phyloP scores from a whole-genome alignment of 352 stramenopile genomes.

The Pythium brassicae region DNA sequence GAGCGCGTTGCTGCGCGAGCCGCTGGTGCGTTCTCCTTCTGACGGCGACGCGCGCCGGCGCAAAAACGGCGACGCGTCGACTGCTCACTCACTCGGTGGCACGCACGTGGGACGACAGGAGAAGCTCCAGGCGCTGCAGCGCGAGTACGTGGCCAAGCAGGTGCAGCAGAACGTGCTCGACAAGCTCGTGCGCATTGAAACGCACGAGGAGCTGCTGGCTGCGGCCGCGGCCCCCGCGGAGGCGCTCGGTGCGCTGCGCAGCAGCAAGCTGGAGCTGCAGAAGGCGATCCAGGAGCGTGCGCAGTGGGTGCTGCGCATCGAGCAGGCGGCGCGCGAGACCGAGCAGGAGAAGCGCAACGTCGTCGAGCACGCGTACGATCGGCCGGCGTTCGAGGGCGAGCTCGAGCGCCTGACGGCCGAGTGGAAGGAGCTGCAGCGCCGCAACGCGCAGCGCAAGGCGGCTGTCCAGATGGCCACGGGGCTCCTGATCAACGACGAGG shows the following conservation, averaged over 20 bases:
- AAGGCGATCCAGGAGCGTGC: conserved; percentile 36
- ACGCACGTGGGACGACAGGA: conserved; percentile 20
- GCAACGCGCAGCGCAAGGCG: conserved; percentile 67
- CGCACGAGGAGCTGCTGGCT: conserved; percentile 32
- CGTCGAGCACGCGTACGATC: conserved; percentile 29
- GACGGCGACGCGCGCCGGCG: too few species aligned
- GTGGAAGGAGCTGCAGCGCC: conserved; percentile 72
- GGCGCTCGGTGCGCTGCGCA: conserved; percentile 23
- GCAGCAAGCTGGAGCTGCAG: conserved; percentile 42
- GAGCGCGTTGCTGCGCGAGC: conserved; percentile 22
- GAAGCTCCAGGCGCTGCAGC: conserved; percentile 37
- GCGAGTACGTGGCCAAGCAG: conserved; percentile 56
- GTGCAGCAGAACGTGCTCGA: conserved; percentile 71
- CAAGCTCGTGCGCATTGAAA: conserved; percentile 60
- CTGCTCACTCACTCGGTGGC: background rate
- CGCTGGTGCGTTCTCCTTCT: conserved; percentile 17
- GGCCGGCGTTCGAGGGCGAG: conserved; percentile 41
- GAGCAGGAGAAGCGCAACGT: conserved; percentile 49
- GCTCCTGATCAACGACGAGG: conserved; percentile 75
- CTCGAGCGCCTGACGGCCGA: conserved; percentile 41
- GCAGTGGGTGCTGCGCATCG: conserved; percentile 33
- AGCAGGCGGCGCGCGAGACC: conserved; percentile 35
- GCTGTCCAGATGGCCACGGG: conserved; percentile 63
- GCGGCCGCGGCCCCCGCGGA: conserved; percentile 20
- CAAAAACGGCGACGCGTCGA: background rate